Evolutionary conservation across 345 rosid genomes (phyloP), one percentile per base, ranked within the genome.

Genomic region (Anacardium occidentale): DNA sequence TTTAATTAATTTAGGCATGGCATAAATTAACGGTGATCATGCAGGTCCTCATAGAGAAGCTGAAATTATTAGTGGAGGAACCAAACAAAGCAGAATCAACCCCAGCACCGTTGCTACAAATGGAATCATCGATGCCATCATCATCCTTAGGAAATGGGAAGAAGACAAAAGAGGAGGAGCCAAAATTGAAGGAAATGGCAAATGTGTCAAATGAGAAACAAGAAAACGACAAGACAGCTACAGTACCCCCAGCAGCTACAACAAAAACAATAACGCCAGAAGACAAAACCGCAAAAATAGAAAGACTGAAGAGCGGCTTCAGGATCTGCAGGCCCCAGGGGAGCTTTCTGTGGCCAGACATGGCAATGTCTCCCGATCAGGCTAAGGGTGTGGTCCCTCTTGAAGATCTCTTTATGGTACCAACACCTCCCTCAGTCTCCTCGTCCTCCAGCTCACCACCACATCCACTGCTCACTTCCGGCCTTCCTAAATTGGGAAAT

Each of bases 251-350:
- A 32, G 15, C 73, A 69, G 8, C 55, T 68, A 71, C 73, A 63
- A 37, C 60, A 55, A 68, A 72, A 21, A 63, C 60, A 56, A 68
- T 70, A 21, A 66, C 57, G 59, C 29, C 68, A 37, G 91, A 83
- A 78, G 84, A 78, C 72, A 87, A 76, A 48, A 84, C 85, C 51
- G 76, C 83, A 47, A 81, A 78, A 79, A 79, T 79, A 72, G 74
- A 85, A 69, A 79, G 96, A 79, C 84, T 86, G 74, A 92, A 82
- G 81, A 87, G 88, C 67, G 96, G 93, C 57, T 92, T 95, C 86
- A 86, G 85, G 74, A 78, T 92, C 73, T 95, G 97, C 87, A 91
- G 78, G 76, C 98, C 98, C 15, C 84, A 80, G 58, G 94, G 89
- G 68, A 86, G 80, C 66, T 91, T 89, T 80, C 78, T 89, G 70